A percentile compares a stretch with the other conserved stretches of the same genome.
These are phyloP conservation scores for Alternaria ethzedia DNA, from an alignment of 2,329 filamentous ascomycete genomes.

Conservation along the genomic window DNA sequence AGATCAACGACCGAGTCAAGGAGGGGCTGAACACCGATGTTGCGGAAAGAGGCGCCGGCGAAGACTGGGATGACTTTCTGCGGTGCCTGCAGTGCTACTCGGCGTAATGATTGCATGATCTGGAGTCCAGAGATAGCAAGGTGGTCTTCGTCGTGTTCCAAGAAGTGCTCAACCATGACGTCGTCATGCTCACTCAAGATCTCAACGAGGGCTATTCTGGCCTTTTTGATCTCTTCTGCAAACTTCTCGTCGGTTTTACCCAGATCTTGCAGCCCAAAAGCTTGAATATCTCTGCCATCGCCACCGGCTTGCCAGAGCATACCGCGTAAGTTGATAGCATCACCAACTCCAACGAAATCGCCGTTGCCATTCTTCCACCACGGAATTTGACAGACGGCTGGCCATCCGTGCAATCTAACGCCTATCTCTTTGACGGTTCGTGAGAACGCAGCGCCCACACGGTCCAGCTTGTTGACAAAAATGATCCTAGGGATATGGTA, in stretches of 20 bases:
- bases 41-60: constrained; percentile 89
- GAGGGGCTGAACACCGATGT: constrained; percentile 91
- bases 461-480: constrained; percentile 85
- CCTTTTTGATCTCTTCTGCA: constrained; percentile 72
- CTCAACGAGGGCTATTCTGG: constrained; percentile 80
- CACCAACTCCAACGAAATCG: constrained; percentile 80
- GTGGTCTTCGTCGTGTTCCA: constrained; percentile 77
- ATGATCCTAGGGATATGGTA: constrained; percentile 84
- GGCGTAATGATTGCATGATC: constrained; percentile 76
- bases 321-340: constrained; percentile 77
- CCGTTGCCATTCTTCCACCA: constrained; percentile 83
- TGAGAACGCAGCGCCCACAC: constrained; percentile 81
- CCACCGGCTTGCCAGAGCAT: constrained; percentile 74
- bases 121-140: constrained; percentile 68
- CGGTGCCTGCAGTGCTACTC: constrained; percentile 70
- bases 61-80: constrained; percentile 85
- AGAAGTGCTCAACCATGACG: constrained; percentile 80
- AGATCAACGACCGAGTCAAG: constrained; percentile 89
- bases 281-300: constrained; percentile 68
- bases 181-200: constrained; percentile 89
- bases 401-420: constrained; percentile 78
- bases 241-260: constrained; percentile 57
- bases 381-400: constrained; percentile 90
- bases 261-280: constrained; percentile 63
- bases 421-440: constrained; percentile 87